Evolutionary conservation across 108 stramenopile genomes (phyloP).

Genomic region (Hondaea fermentalgiana): DNA sequence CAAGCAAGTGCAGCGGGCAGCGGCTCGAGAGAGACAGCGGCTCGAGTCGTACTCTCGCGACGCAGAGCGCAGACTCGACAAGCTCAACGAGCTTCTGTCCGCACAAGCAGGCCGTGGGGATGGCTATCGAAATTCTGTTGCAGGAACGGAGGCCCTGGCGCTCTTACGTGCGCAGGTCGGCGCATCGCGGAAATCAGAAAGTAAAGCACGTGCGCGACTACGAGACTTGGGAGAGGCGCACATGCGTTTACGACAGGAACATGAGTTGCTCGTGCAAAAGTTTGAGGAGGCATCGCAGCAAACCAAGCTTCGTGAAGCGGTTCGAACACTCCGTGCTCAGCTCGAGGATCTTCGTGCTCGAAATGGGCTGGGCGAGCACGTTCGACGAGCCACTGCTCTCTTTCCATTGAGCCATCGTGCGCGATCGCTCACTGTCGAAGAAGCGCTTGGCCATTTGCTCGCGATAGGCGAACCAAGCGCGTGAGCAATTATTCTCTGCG

Average conservation of each 20-base stretch:
- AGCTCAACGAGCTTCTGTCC: neutral
- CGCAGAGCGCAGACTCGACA: neutral
- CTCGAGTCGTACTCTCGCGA: neutral
- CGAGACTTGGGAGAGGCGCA: neutral
- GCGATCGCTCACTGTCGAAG: neutral
- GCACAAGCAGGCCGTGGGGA: neutral
- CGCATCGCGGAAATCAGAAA: neutral
- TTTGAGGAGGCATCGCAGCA: neutral
- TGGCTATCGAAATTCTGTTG: neutral
- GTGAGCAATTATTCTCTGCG: no score
- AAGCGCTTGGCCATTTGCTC: neutral
- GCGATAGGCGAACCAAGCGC: neutral
- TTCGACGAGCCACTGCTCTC: neutral
- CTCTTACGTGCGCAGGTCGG: neutral
- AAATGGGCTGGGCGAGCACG: neutral
- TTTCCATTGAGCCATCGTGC: neutral
- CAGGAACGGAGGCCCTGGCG: neutral
- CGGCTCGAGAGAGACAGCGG: neutral
- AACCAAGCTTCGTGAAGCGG: neutral
- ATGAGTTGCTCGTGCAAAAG: neutral
- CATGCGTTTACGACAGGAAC: neutral
- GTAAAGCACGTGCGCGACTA: neutral
- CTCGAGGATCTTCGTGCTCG: neutral
- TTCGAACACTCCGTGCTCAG: neutral
- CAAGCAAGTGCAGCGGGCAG: neutral